Evolutionary conservation across 805 yeast genomes (phyloP), one percentile per base, ranked within the genome.

Genomic region (Danielia reshetovae): DNA sequence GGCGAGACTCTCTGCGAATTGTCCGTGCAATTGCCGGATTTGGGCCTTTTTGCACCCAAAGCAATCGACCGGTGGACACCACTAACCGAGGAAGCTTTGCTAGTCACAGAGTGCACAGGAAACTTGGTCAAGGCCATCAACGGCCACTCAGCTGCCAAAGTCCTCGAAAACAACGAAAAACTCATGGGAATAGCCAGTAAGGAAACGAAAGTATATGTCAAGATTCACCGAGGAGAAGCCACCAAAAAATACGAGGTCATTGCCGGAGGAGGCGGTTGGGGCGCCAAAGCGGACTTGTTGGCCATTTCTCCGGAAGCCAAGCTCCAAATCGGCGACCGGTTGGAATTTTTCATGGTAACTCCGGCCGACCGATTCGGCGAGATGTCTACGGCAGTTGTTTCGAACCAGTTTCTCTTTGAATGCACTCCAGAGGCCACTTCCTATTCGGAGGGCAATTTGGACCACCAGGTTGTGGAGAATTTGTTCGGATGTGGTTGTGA

Each of bases 251-350:
- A 60, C 52, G 72, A 74, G 48, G 78, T 81, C 14, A 65, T 77
- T 23, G 88, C 85, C 4, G 88, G 88, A 4, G 88, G 88, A 2
- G 82, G 86, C 2, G 79, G 81, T 2, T 81, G 87, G 87, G 85
- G 86, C 1, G 75, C 79, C 18, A 74, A 81, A 36, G 78, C 83
- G 2, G 74, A 74, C 22, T 74, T 78, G 52, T 62, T 81, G n/a
- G 88, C 77, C 1, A 52, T 81, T 9, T 81, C 81, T 18, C 80
- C 85, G 1, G 70, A 70, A 2, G 80, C 80, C 1, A 49, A 59
- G 15, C 47, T 71, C 5, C 35, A 35, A 2, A 56, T 49, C n/a
- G 80, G 80, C n/a, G 71, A 68, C 43, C 48, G 52, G 24, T 56
- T 77, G 26, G 62, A 68, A 40, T 75, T 77, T 46, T 65, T 41